Evolutionary conservation across 2,329 filamentous ascomycete species (phyloP), one percentile per base, ranked within the genome.

Genomic region (Aspergillus unguis): DNA sequence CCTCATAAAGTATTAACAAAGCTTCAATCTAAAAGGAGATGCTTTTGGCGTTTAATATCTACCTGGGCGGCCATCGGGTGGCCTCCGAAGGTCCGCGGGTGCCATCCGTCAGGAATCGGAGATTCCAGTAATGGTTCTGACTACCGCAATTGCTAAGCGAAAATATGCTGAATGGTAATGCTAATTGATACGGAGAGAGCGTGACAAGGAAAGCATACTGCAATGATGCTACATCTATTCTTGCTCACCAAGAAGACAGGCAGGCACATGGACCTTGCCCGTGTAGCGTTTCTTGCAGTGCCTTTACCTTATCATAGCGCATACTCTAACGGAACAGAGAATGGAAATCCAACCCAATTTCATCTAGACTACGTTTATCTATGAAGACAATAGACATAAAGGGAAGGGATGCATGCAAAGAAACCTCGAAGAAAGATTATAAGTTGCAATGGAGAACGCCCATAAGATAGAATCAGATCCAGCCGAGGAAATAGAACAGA

Each of bases 381-480:
- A 53, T 53, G 28, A 42, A 32, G 28, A 36, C 10, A 46, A 41
- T 36, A 43, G 28, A 44, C n/a, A 32, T 23, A 41, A 17, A 49
- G 41, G 44, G 45, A 53, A n/a, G 44, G 45, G 40, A 40, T 23
- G 33, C 31, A 45, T 32, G 46, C 17, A 17, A 17, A 17, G 33
- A 42, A 38, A 25, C 36, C 36, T 38, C 25, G 25, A 41, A 26
- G 10, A 38, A 25, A 45, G 45, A 31, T 45, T 49, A 49, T 29
- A 45, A 50, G 29, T 46, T 42, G 3, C 23, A 37, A 6, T 4
- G 6, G 10, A 45, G 31, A 55, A 49, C 50, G 53, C 50, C 53
- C 40, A n/a, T 45, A 48, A 27, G 59, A 53, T 58, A 57, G 47
- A 59, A 62, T 67, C 57, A 63, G 54, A 65, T 62, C 58, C 62